Percentiles rank a stretch among this genome's conserved stretches.
Evolutionary conservation across 2,329 filamentous ascomycete genomes (phyloP).

Genomic region (Hirsutella thompsonii): DNA sequence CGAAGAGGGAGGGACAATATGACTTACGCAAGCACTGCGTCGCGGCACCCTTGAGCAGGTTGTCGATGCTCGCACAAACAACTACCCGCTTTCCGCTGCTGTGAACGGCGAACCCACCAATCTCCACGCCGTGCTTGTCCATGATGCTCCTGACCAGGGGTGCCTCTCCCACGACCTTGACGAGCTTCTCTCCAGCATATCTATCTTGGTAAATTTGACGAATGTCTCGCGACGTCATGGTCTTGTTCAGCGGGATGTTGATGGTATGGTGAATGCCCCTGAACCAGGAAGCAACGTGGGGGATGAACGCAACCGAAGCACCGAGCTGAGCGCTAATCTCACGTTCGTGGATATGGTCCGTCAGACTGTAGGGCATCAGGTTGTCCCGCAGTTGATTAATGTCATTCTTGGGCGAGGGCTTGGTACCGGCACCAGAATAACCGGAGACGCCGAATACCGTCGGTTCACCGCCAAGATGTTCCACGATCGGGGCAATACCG

Average conservation of each 20-base stretch:
- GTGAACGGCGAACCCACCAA: constrained; percentile 92
- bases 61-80: constrained; percentile 84
- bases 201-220: constrained; percentile 91
- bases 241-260: constrained; percentile 72
- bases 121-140: constrained; percentile 79
- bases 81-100: constrained; percentile 81
- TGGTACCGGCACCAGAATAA: constrained; percentile 90
- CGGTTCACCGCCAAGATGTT: constrained; percentile 63
- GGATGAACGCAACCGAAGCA: constrained; percentile 67
- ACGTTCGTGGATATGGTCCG: constrained; percentile 87
- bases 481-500: constrained; percentile 70
- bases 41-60: constrained; percentile 82
- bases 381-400: constrained; percentile 73
- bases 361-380: constrained; percentile 65
- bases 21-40: constrained; percentile 83
- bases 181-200: constrained; percentile 88
- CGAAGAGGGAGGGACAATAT: neutral
- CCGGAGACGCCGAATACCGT: constrained; percentile 84
- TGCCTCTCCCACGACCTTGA: constrained; percentile 82
- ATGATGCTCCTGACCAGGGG: constrained; percentile 77
- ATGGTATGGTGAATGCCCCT: constrained; percentile 89
- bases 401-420: constrained; percentile 90
- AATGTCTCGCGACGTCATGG: constrained; percentile 84
- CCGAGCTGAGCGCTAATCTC: constrained; percentile 77
- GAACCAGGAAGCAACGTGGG: constrained; percentile 95